Evolutionary conservation across 805 yeast genomes (phyloP).

Genomic region (Candida hungchunana): DNA sequence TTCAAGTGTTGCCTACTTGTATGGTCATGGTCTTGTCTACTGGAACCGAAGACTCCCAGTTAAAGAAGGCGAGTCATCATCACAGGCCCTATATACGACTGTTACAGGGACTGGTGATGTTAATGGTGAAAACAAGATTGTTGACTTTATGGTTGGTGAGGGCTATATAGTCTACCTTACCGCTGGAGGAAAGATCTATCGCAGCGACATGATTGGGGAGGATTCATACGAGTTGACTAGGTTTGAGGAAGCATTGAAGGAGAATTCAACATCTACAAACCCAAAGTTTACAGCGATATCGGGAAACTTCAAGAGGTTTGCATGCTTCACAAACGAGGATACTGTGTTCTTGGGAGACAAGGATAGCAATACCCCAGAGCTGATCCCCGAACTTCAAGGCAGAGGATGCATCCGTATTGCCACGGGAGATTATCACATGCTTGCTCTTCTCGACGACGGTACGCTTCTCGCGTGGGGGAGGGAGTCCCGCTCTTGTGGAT

Average conservation of each 20-base stretch:
- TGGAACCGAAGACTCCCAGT: conserved; percentile 44
- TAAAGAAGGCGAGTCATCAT: conserved; percentile 26
- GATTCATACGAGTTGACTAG: conserved; percentile 24
- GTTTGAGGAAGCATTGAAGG: conserved; percentile 32
- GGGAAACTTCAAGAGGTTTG: conserved; percentile 52
- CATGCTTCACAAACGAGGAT: conserved; percentile 50
- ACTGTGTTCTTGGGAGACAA: conserved; percentile 17
- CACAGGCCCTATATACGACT: conserved; percentile 36
- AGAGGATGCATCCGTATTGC: conserved; percentile 50
- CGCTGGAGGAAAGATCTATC: conserved; percentile 33
- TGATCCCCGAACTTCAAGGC: conserved; percentile 41
- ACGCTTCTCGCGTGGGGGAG: conserved; percentile 62
- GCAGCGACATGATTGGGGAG: conserved; percentile 21
- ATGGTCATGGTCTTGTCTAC: conserved; percentile 49
- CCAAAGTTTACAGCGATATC: conserved; percentile 45
- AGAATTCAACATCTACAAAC: conserved; percentile 14
- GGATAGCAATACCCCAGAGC: conserved; percentile 29
- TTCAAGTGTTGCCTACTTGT: conserved; percentile 45
- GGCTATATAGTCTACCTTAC: conserved; percentile 48
- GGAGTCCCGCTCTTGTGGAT: conserved; percentile 60
- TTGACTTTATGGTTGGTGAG: conserved; percentile 56
- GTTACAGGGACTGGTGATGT: conserved; percentile 38
- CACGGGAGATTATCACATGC: conserved; percentile 67
- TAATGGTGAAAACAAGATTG: conserved; percentile 32
- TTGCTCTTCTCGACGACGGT: conserved; percentile 61